Conservation (phyloP, 2,329 filamentous ascomycete genomes). For the Sclerotinia borealis region DNA sequence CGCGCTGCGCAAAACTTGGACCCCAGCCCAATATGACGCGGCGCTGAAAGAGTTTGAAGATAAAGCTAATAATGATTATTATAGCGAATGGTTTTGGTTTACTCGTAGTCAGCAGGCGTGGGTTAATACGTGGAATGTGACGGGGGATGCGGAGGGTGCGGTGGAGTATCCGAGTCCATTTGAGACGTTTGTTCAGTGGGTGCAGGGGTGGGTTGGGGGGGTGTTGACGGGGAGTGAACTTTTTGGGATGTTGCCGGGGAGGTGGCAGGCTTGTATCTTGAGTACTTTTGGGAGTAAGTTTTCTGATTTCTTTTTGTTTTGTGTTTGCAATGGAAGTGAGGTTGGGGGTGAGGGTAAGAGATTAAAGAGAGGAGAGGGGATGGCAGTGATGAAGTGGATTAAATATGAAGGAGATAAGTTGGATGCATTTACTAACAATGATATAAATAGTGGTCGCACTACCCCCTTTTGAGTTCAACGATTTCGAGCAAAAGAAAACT, state of each 20-base stretch:
- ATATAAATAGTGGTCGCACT: slow-evolving; percentile 4
- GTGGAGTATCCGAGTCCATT: slow-evolving; percentile 35
- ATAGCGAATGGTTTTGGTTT: slow-evolving; percentile 47
- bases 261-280: slow-evolving; percentile 34
- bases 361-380: background rate
- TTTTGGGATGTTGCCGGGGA: slow-evolving; percentile 34
- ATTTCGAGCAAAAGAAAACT: slow-evolving; percentile 20
- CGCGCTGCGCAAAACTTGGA: slow-evolving; percentile 33
- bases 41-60: slow-evolving; percentile 36
- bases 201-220: slow-evolving; percentile 34
- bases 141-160: slow-evolving; percentile 29
- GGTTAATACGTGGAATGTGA: slow-evolving; percentile 43
- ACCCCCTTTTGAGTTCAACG: slow-evolving; percentile 16
- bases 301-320: slow-evolving; percentile 12
- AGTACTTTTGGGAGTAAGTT: slow-evolving; percentile 33
- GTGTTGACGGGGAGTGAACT: slow-evolving; percentile 33
- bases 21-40: slow-evolving; percentile 30
- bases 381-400: background rate
- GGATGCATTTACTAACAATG: background rate
- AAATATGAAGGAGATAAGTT: background rate
- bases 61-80: slow-evolving; percentile 38
- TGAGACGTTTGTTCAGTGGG: slow-evolving; percentile 29
- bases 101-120: slow-evolving; percentile 40
- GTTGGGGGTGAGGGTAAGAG: background rate
- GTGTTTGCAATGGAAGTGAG: too few relatives aligned